A percentile compares a stretch with the other conserved stretches of the same genome.
Conservation (phyloP, 2,329 filamentous ascomycete genomes). For the Neofusicoccum parvum region DNA sequence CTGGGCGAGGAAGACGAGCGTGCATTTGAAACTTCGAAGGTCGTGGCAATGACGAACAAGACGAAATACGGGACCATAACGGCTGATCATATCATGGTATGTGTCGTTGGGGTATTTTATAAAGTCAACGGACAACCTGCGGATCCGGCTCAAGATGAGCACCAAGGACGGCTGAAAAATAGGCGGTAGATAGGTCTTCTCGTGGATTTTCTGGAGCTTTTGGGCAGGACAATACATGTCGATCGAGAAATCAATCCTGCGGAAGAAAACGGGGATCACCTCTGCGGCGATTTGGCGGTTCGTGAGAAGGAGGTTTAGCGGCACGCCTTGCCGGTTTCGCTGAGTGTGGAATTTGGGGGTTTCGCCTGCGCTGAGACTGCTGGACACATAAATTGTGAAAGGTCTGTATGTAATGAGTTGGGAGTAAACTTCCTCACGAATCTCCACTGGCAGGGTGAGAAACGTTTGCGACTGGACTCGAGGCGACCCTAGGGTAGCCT, state of each 20-base stretch:
- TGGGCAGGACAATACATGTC: not conserved
- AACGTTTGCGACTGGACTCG: no score
- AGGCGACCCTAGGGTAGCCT: no score
- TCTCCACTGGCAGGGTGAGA: no score
- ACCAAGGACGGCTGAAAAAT: not conserved
- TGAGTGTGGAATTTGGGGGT: not conserved
- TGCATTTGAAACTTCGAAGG: not conserved
- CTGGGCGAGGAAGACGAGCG: not conserved
- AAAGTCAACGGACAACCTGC: not conserved
- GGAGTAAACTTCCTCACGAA: no score
- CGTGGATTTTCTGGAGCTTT: no score
- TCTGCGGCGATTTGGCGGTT: not conserved
- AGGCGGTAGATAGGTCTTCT: no score
- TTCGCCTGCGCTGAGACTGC: no score
- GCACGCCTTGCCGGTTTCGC: not conserved
- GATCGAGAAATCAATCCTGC: not conserved
- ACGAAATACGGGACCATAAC: not conserved
- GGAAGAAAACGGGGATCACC: not conserved
- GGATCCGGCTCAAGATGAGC: not conserved
- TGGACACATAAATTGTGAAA: no score
- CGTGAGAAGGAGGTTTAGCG: not conserved
- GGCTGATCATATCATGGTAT: no score
- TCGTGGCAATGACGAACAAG: not conserved
- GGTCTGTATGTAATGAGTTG: no score
- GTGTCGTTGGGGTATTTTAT: no score